A percentile compares a stretch with the other conserved stretches of the same genome.
Conservation (phyloP, 2,329 filamentous ascomycete genomes). For the Eurotiales sp. region DNA sequence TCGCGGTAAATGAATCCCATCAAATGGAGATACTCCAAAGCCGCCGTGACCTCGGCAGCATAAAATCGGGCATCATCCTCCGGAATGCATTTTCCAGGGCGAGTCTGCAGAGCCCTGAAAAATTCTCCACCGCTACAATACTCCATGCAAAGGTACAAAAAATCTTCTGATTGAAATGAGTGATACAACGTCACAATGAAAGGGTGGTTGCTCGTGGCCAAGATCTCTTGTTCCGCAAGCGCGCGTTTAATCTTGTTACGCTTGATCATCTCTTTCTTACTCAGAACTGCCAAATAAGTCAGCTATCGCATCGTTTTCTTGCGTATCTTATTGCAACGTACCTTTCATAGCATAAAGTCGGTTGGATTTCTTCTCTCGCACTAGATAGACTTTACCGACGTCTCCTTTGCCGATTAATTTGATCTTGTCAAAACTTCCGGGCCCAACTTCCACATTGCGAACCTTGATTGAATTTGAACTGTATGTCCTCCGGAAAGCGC, state of each 20-base stretch:
- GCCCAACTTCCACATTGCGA: constrained; percentile 91
- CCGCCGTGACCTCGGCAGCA: constrained; percentile 93
- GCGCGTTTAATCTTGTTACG: constrained; percentile 99
- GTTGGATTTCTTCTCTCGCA: constrained; percentile 95
- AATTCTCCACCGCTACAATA: constrained; percentile 99
- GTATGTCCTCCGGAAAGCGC: constrained; percentile 89
- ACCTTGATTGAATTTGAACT: constrained; percentile 99
- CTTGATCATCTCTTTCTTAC: constrained; percentile 99
- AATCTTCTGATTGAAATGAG: constrained; percentile 98
- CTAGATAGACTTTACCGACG: constrained; percentile 96
- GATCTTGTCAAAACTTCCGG: constrained; percentile 97
- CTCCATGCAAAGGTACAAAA: constrained; percentile 99
- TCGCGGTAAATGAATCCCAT: constrained; percentile 99
- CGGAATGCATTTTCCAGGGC: constrained; percentile 93
- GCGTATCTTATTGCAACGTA: constrained; percentile 41
- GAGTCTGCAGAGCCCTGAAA: constrained; percentile 91
- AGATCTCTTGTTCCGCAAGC: constrained; percentile 93
- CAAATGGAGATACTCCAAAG: constrained; percentile 90
- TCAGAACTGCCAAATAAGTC: constrained; percentile 66
- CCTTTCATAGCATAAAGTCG: constrained; percentile 98
- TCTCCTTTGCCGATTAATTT: constrained; percentile 99
- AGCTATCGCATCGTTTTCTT: constrained; percentile 25
- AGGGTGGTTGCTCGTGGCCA: constrained; percentile 96
- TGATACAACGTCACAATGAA: constrained; percentile 99
- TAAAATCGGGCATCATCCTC: constrained; percentile 98